A percentile compares a stretch with the other conserved stretches of the same genome.
Conservation (phyloP, 169 alveolate genomes). For the Perkinsus olseni region DNA sequence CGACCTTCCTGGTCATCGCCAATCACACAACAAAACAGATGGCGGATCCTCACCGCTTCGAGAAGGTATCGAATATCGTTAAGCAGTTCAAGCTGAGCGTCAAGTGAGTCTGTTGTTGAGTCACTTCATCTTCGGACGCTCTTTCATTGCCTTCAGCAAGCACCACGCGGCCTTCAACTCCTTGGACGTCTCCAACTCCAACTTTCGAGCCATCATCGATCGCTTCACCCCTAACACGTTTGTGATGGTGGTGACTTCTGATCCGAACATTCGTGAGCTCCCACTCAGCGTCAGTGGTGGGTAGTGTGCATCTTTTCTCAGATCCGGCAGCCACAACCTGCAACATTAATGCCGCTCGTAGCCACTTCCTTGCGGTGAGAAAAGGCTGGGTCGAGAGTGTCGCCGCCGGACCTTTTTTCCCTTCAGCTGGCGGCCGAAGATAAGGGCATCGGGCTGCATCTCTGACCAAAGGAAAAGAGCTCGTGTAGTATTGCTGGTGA, state of each 20-base stretch:
- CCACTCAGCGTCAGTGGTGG: background rate
- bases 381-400: background rate
- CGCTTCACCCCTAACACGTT: conserved; percentile 78
- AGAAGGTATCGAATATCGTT: conserved; percentile 79
- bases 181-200: conserved; percentile 59
- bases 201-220: conserved; percentile 72
- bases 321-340: conserved; percentile 25
- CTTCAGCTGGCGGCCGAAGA: background rate
- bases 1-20: conserved; percentile 82
- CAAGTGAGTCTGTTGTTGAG: background rate
- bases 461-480: background rate
- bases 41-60: conserved; percentile 74
- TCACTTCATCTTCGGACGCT: background rate
- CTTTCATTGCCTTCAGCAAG: background rate
- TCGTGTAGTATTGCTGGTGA: too few species aligned
- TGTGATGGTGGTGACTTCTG: conserved; percentile 77
- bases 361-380: conserved; percentile 24
- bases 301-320: background rate
- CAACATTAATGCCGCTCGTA: conserved; percentile 42
- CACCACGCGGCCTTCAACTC: conserved; percentile 59
- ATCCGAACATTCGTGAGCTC: background rate
- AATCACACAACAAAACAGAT: conserved; percentile 39
- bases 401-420: background rate
- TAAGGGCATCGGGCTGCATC: background rate
- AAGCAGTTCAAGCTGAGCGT: conserved; percentile 71